Evolutionary conservation across 1,284 basidiomycete species (phyloP).

Genomic region (Entoloma clypeatum): DNA sequence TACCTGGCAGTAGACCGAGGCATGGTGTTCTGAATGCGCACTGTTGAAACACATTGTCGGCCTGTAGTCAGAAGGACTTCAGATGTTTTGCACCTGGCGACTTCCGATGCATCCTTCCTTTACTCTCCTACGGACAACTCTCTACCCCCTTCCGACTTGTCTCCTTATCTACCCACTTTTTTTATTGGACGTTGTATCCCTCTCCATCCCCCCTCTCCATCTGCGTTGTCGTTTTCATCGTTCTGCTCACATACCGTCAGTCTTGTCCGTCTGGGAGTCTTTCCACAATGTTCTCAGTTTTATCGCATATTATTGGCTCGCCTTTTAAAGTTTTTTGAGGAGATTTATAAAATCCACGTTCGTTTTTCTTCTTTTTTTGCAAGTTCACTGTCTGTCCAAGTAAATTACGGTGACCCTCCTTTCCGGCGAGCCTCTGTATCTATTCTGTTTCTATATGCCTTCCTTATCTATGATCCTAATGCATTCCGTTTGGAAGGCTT

Average conservation of each 20-base stretch:
- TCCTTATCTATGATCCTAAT: too few species aligned
- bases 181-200: constrained; percentile 16
- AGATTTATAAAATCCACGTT: too few species aligned
- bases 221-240: constrained; percentile 21
- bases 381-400: too few species aligned
- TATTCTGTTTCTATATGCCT: too few species aligned
- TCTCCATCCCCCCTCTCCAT: constrained; percentile 11
- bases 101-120: constrained; percentile 7
- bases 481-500: too few species aligned
- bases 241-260: constrained; percentile 22
- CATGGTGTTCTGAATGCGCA: constrained; percentile 23
- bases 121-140: constrained; percentile 8
- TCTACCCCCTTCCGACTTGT: constrained; percentile 12
- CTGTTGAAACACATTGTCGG: constrained; percentile 29
- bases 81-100: constrained; percentile 1
- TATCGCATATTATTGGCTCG: not conserved
- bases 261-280: constrained; percentile 15
- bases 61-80: constrained; percentile 5
- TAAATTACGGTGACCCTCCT: too few species aligned
- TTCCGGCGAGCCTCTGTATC: too few species aligned
- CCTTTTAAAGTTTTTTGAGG: too few species aligned
- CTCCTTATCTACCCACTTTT: constrained; percentile 12
- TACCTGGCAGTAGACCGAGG: constrained; percentile 24
- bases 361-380: too few species aligned
- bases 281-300: constrained; percentile 18